Base-by-base conservation (phyloP, 1,284 basidiomycete species). In the Ustilago xerochloae region DNA sequence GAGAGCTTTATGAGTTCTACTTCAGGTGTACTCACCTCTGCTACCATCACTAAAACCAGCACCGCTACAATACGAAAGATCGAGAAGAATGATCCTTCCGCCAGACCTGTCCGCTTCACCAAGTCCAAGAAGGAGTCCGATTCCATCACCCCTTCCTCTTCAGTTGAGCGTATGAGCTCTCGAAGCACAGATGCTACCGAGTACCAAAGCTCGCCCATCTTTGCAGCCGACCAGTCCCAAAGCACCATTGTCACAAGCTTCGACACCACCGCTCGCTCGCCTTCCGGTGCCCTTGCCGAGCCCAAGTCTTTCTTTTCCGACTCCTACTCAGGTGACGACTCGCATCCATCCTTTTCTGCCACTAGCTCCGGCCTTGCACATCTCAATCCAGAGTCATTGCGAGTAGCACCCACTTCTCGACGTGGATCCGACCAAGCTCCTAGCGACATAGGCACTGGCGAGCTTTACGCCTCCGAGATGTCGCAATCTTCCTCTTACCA, bases 1-100 rank as follows among this genome's bases (percentile, higher is more conserved):
- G 69, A 72, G 32, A 72, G 69, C 69, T 51, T 59, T 48, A 55
- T 72, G 60, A 72, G 69, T 49, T 56, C 63, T 38, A 55, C 59
- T 16, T 61, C 60, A 2, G 61, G 56, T 24, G 46, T 60, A 10
- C 33, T 59, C 33, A 36, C 66, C n/a, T 28, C 59, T 16, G 70
- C 61, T 18, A 73, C 63, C 45, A 73, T 73, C 60, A 48, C 63
- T 24, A 73, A 54, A 18, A 64, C 69, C 5, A 73, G 69, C 57
- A 59, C 64, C 13, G 50, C 69, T 38, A 73, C 70, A 46, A 73
- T 73, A 20, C 59, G 65, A 41, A 67, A 63, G 36, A 41, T 68
- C 2, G 63, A 60, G 22, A 52, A 38, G 18, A 35, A 46, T 46
- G 45, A 54, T n/a, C 60, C 46, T 9, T 48, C 63, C 4, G 63